A percentile compares a stretch with the other conserved stretches of the same genome.
phyloP scores from a whole-genome alignment of 495 filamentous ascomycete genomes.

The Penicillium subrubescens region DNA sequence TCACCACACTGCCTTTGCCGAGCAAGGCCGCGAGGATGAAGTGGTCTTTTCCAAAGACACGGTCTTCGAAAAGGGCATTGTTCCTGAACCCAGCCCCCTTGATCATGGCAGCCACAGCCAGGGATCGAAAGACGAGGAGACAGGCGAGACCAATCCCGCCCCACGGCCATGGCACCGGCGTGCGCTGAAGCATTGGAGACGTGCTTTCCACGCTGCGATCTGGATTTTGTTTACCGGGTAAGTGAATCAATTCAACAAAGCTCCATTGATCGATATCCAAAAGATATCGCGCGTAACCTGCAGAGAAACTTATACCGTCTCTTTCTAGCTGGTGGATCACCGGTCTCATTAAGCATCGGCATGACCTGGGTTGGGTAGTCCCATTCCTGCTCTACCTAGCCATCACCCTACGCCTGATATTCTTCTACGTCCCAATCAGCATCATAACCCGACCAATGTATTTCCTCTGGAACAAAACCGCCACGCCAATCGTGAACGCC shows the following conservation, averaged over 20 bases:
- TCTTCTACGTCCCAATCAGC: conserved; percentile 69
- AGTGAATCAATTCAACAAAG: conserved; percentile 23
- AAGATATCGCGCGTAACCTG: not conserved
- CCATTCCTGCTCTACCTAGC: conserved; percentile 81
- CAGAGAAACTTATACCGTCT: conserved; percentile 16
- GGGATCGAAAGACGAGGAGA: conserved; percentile 35
- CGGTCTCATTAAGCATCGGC: conserved; percentile 69
- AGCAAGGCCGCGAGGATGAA: conserved; percentile 47
- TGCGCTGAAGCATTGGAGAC: conserved; percentile 31
- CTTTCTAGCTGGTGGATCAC: conserved; percentile 84
- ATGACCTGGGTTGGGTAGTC: conserved; percentile 79
- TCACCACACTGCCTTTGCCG: conserved; percentile 50
- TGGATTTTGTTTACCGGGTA: conserved; percentile 64
- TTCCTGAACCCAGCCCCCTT: conserved; percentile 44
- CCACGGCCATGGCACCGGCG: conserved; percentile 31
- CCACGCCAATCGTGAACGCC: conserved; percentile 46
- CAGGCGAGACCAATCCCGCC: conserved; percentile 24
- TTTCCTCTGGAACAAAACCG: conserved; percentile 66
- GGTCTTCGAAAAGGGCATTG: conserved; percentile 44
- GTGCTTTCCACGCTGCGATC: conserved; percentile 51
- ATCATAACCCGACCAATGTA: conserved; percentile 66
- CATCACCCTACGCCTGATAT: conserved; percentile 72
- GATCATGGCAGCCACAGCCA: conserved; percentile 45
- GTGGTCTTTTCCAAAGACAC: conserved; percentile 50
- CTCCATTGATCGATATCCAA: not conserved